These are phyloP conservation scores for Aegilops speltoides DNA, from an alignment of 176 grass and related monocot genomes.

Conservation along the genomic window DNA sequence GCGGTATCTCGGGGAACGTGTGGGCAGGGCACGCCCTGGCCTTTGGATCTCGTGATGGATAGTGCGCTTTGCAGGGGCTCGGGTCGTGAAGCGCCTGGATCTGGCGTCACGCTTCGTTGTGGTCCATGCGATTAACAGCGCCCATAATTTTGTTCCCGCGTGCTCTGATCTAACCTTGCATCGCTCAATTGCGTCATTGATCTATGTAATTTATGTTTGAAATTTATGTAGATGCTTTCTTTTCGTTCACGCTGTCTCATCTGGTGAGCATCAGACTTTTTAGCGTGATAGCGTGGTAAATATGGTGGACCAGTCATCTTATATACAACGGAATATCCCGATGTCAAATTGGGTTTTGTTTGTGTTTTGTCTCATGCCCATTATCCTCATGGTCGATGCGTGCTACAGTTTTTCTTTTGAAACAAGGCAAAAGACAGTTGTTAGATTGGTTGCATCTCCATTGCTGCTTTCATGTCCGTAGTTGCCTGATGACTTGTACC, in stretches of 20 bases:
- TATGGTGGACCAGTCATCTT: not conserved
- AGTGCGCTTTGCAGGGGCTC: not conserved
- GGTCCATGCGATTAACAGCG: not conserved
- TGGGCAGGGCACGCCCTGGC: not conserved
- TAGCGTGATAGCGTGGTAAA: not conserved
- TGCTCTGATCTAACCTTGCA: constrained; percentile 11
- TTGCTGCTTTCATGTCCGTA: not conserved
- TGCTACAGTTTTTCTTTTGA: no score
- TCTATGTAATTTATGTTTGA: not conserved
- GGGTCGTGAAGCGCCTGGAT: constrained; percentile 4
- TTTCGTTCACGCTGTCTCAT: not conserved
- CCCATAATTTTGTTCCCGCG: not conserved
- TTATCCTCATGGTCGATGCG: not conserved
- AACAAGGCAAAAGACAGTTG: not conserved
- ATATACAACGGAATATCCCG: no score
- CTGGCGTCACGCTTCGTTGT: not conserved
- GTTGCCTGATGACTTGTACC: not conserved
- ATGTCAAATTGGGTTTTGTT: not conserved
- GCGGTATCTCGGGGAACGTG: not conserved
- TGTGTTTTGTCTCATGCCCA: not conserved
- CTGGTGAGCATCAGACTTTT: not conserved
- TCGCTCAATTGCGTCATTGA: constrained; percentile 24
- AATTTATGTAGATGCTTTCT: not conserved
- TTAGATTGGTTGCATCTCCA: not conserved
- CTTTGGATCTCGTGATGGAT: constrained; percentile 28